phyloP scores from a whole-genome alignment of 129 eudicot species.

The Artemisia tridentata region DNA sequence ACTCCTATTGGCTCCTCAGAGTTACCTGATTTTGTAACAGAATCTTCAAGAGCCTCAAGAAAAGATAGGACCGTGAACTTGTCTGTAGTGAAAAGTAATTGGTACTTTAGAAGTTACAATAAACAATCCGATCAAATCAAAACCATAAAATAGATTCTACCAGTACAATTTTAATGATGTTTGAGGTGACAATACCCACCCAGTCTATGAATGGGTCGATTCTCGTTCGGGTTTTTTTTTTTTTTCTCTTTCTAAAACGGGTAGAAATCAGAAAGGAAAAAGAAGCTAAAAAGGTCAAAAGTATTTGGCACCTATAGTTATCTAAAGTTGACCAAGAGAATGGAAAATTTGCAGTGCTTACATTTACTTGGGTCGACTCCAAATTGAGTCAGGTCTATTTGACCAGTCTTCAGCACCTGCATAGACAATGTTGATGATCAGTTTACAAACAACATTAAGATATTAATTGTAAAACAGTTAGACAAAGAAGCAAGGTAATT shows the following conservation, averaged over 20 bases:
- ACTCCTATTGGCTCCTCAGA: constrained; percentile 41
- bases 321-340: background rate
- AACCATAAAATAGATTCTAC: background rate
- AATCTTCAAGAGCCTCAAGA: constrained; percentile 99
- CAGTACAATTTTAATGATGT: background rate
- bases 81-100: constrained; percentile 43
- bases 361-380: constrained; percentile 99
- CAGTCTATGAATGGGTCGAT: no score
- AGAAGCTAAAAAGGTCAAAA: no score
- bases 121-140: background rate
- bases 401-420: constrained; percentile 97
- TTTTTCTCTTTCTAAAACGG: no score
- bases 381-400: constrained; percentile 90
- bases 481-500: constrained; percentile 1
- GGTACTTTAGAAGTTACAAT: background rate
- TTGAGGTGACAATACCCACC: background rate
- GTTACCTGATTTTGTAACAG: constrained; percentile 46
- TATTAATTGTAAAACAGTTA: background rate
- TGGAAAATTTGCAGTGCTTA: constrained; percentile 33
- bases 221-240: no score
- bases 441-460: constrained; percentile 10
- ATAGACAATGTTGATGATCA: constrained; percentile 4
- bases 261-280: no score
- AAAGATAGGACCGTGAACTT: constrained; percentile 89
- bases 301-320: background rate